A percentile compares a stretch with the other conserved stretches of the same genome.
These are phyloP conservation scores for Ophiostoma australiae DNA, from an alignment of 2,329 filamentous ascomycete genomes.

Conservation along the genomic window DNA sequence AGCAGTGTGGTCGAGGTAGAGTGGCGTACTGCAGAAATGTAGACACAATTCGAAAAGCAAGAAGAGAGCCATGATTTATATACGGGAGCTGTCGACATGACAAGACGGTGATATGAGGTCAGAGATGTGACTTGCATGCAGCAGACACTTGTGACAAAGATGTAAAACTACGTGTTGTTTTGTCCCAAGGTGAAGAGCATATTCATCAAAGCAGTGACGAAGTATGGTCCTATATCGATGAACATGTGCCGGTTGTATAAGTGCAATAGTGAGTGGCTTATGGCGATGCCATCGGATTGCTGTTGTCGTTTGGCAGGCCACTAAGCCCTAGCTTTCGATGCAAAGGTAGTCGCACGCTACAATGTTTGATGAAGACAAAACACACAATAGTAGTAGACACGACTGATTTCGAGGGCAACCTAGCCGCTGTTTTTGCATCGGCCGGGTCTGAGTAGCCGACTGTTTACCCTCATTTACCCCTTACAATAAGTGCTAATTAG, in stretches of 20 bases:
- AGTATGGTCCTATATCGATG: no score
- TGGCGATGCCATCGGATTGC: not conserved
- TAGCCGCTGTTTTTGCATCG: not conserved
- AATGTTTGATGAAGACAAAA: not conserved
- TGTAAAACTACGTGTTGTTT: no score
- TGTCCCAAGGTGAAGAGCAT: no score
- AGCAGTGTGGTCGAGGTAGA: not conserved
- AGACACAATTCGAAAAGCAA: not conserved
- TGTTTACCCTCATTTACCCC: no score
- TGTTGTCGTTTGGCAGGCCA: not conserved
- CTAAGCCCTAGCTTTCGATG: not conserved
- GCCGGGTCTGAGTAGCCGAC: no score
- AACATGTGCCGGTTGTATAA: no score
- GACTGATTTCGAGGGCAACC: not conserved
- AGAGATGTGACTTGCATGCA: not conserved
- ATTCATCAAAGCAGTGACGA: no score
- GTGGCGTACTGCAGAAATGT: not conserved
- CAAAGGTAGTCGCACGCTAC: not conserved
- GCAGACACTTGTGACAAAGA: not conserved
- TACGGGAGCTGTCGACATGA: not conserved
- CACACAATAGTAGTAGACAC: not conserved
- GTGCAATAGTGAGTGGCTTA: no score
- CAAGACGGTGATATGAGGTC: not conserved
- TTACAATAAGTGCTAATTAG: not conserved
- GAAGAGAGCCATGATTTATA: no score